Conservation (phyloP, 176 grass and related monocot genomes). For the Zea mays region Zm-B73-REFERENCE-NAM-5.0 NC_050099.1:223896001-223896500, state of each 20-base stretch:
- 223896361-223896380: not conserved
- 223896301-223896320: not conserved
- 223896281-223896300: constrained; percentile 10
- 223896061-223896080: not conserved
- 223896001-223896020: too few species aligned
- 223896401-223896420: constrained; percentile 30
- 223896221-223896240: not conserved
- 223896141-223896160: not conserved
- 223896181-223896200: too few species aligned
- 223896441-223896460: constrained; percentile 79
- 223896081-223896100: not conserved
- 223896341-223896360: not conserved
- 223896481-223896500: not conserved
- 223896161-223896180: too few species aligned
- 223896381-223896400: constrained; percentile 9
- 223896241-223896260: not conserved
- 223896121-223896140: not conserved
- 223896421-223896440: constrained; percentile 49
- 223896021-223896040: not conserved
- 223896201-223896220: not conserved
- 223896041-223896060: not conserved
- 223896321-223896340: not conserved
- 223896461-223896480: constrained; percentile 49
- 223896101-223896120: not conserved
- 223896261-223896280: constrained; percentile 18